phyloP scores from a whole-genome alignment of 768 basidiomycete species.

The Jaapia argillacea region DNA sequence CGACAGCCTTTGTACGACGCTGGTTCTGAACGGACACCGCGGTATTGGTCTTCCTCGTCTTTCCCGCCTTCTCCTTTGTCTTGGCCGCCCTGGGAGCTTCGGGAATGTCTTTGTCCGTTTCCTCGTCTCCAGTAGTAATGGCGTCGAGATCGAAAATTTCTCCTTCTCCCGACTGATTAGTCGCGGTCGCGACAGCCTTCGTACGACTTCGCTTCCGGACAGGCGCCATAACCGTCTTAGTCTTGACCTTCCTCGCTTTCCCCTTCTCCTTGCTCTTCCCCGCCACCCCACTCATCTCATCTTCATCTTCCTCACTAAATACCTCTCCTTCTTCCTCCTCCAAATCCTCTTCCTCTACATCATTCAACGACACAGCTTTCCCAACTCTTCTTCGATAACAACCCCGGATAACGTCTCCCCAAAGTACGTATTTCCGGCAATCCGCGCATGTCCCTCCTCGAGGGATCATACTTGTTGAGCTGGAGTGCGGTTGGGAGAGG shows the following conservation, averaged over 20 bases:
- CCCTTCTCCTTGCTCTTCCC: conserved; percentile 2
- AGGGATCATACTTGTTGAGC: conserved; percentile 33
- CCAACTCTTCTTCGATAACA: conserved; percentile 41
- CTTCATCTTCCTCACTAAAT: conserved; percentile 10
- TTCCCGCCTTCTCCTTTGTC: background rate
- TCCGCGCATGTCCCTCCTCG: conserved; percentile 49
- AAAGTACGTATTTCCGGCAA: conserved; percentile 47
- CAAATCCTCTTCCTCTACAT: conserved; percentile 9
- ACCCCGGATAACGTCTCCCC: conserved; percentile 62
- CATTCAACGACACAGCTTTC: conserved; percentile 17
- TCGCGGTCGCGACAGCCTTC: background rate
- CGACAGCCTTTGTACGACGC: background rate
- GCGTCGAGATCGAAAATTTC: conserved; percentile 4
- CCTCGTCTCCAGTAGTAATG: background rate
- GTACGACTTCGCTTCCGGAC: background rate
- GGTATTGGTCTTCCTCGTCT: too few relatives aligned
- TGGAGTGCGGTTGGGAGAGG: conserved; percentile 16
- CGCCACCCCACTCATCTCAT: conserved; percentile 4
- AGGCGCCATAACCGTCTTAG: background rate
- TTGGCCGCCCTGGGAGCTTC: background rate
- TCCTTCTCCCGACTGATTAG: background rate
- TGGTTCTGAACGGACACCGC: too few relatives aligned
- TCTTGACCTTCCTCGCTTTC: background rate
- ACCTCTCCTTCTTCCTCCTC: conserved; percentile 1
- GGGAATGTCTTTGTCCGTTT: background rate